These are phyloP conservation scores for Dactylellina leptospora DNA, from an alignment of 2,329 filamentous ascomycete genomes.

Conservation along the genomic window DNA sequence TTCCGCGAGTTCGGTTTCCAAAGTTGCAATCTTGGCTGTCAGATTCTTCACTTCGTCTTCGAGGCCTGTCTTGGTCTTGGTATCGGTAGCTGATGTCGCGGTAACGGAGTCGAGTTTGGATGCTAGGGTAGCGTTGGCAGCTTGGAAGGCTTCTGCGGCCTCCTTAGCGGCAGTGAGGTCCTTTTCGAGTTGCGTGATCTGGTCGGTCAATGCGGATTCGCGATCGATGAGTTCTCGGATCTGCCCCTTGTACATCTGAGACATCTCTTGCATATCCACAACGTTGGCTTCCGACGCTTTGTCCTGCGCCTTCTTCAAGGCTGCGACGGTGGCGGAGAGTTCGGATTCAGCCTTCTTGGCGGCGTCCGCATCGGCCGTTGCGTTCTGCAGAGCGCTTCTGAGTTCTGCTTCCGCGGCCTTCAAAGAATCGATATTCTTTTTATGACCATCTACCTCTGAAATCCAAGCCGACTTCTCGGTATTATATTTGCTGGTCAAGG, in stretches of 20 bases:
- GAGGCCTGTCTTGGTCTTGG: constrained; percentile 25
- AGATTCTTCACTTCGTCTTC: constrained; percentile 27
- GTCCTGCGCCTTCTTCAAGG: constrained; percentile 41
- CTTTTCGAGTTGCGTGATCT: constrained; percentile 11
- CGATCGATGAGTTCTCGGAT: constrained; percentile 31
- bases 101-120: constrained; percentile 16
- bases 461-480: constrained; percentile 40
- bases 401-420: constrained; percentile 33
- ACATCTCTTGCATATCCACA: constrained; percentile 51
- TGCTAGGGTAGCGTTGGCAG: constrained; percentile 12
- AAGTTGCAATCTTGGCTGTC: constrained; percentile 7
- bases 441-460: constrained; percentile 26
- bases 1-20: constrained; percentile 40
- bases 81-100: constrained; percentile 13
- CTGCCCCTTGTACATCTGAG: constrained; percentile 48
- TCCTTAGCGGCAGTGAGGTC: constrained; percentile 24
- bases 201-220: constrained; percentile 10
- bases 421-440: constrained; percentile 35
- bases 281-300: constrained; percentile 45
- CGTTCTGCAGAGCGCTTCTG: constrained; percentile 20
- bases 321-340: constrained; percentile 16
- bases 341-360: constrained; percentile 42
- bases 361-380: constrained; percentile 37
- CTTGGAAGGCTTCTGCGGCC: constrained; percentile 26
- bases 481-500: constrained; percentile 30